phyloP scores from a whole-genome alignment of 129 eudicot genomes.

The Tanacetum coccineum region DNA sequence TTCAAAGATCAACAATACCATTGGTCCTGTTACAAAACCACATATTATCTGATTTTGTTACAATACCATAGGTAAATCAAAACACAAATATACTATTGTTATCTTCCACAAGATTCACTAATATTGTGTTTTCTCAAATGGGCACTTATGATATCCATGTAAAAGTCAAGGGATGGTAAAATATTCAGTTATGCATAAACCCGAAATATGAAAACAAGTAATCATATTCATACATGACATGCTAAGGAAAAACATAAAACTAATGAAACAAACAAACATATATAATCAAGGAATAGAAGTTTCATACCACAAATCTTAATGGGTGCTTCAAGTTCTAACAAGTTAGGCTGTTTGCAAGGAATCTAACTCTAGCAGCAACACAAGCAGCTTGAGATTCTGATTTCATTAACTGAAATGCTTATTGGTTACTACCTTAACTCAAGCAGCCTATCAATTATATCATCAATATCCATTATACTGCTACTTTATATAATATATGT shows the following conservation, averaged over 20 bases:
- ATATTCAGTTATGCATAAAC: too few species aligned
- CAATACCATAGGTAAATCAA: too few species aligned
- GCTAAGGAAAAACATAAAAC: neutral
- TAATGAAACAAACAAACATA: neutral
- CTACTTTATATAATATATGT: neutral
- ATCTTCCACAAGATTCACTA: too few species aligned
- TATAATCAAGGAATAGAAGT: neutral
- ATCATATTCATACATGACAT: constrained; percentile 9
- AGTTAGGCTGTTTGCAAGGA: constrained; percentile 44
- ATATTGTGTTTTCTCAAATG: too few species aligned
- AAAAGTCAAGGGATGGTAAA: too few species aligned
- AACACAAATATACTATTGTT: too few species aligned
- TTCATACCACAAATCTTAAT: constrained; percentile 56
- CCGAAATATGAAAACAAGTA: neutral
- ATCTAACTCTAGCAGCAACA: constrained; percentile 32
- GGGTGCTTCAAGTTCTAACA: constrained; percentile 50
- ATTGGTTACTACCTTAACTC: constrained; percentile 37
- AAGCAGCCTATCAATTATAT: constrained; percentile 41
- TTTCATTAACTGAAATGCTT: constrained; percentile 49
- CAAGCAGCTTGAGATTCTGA: constrained; percentile 57
- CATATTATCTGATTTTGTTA: too few species aligned
- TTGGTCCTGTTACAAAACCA: too few species aligned
- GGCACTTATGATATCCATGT: too few species aligned
- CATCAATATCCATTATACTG: constrained; percentile 40
- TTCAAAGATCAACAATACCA: too few species aligned